A percentile compares a stretch with the other conserved stretches of the same genome.
Evolutionary conservation across 179 eudicot genomes (phyloP).

Genomic region (Carnegiea gigantea): DNA sequence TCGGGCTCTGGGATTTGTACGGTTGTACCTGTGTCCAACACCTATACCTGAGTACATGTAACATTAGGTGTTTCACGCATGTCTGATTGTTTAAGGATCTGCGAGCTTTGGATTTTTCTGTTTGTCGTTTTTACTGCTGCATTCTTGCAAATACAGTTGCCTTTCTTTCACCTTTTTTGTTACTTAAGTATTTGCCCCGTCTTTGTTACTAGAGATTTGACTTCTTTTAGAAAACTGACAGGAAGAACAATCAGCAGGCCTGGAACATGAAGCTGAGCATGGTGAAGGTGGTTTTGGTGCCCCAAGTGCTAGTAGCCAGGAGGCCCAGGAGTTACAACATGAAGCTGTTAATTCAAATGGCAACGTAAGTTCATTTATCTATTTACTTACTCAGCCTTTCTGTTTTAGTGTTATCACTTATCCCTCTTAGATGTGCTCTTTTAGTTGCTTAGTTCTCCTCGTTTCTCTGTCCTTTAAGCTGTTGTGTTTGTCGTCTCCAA

Average conservation of each 20-base stretch:
- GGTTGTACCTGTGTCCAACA: too few relatives aligned
- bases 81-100: background rate
- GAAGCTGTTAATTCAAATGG: constrained; percentile 37
- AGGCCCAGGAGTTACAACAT: constrained; percentile 16
- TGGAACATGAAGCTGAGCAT: constrained; percentile 22
- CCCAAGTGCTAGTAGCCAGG: constrained; percentile 24
- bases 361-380: constrained; percentile 40
- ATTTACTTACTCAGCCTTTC: too few relatives aligned
- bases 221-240: constrained; percentile 46
- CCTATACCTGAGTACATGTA: too few relatives aligned
- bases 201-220: constrained; percentile 32
- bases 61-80: background rate
- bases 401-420: background rate
- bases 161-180: background rate
- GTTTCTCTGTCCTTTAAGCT: background rate
- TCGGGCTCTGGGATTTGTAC: too few relatives aligned
- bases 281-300: constrained; percentile 32
- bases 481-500: background rate
- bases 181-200: background rate
- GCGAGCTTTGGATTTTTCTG: background rate
- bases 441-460: background rate
- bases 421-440: background rate
- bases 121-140: background rate
- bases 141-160: background rate
- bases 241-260: constrained; percentile 39